These are phyloP conservation scores for Piromyces sp. DNA, from an alignment of 192 early-diverging fungal species.

Conservation along the genomic window DNA sequence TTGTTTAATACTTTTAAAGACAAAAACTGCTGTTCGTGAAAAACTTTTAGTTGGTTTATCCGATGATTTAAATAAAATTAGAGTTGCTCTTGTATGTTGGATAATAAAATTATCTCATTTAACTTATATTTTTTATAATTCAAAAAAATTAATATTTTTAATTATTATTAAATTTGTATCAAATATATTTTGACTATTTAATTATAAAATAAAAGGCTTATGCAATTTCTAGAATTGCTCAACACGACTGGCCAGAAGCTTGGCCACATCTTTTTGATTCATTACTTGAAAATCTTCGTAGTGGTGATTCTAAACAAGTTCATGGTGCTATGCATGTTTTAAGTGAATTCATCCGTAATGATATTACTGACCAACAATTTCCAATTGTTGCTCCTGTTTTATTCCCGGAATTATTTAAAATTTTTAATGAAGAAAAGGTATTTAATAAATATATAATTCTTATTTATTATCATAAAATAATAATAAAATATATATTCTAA, in stretches of 20 bases:
- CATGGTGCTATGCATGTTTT: constrained; percentile 79
- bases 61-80: constrained; percentile 37
- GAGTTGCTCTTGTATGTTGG: constrained; percentile 35
- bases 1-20: constrained; percentile 16
- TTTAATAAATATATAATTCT: too few species aligned
- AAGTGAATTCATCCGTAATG: constrained; percentile 65
- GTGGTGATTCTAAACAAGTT: constrained; percentile 46
- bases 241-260: constrained; percentile 80
- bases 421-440: constrained; percentile 29
- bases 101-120: too few species aligned
- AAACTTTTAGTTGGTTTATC: constrained; percentile 36
- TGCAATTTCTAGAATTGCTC: constrained; percentile 72
- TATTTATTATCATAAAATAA: too few species aligned
- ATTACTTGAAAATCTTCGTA: constrained; percentile 41
- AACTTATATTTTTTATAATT: too few species aligned
- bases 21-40: constrained; percentile 34
- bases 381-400: constrained; percentile 62
- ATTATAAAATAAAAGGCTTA: constrained; percentile 60
- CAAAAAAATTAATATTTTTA: too few species aligned
- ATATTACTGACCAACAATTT: constrained; percentile 75
- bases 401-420: constrained; percentile 66
- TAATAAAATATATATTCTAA: too few species aligned
- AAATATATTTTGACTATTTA: too few species aligned
- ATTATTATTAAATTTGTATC: too few species aligned
- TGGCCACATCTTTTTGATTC: constrained; percentile 80